Percentiles rank a stretch among this genome's conserved stretches.
phyloP scores from a whole-genome alignment of 352 stramenopile genomes.

The Pythium folliculosum region DNA sequence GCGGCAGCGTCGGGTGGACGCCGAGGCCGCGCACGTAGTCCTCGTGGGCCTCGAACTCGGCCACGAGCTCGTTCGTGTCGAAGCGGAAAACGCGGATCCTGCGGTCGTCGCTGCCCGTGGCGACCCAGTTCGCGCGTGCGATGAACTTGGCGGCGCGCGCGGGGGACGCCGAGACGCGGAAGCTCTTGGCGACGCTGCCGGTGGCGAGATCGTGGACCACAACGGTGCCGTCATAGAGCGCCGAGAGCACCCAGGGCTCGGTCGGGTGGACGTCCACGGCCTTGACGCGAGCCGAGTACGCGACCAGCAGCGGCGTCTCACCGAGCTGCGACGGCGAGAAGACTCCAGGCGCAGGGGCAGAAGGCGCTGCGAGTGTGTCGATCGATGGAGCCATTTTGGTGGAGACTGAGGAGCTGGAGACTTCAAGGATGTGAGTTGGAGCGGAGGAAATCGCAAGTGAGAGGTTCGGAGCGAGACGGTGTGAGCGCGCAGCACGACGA shows the following conservation, averaged over 20 bases:
- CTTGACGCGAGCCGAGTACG: constrained; percentile 89
- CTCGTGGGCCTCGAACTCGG: constrained; percentile 91
- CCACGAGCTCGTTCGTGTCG: constrained; percentile 91
- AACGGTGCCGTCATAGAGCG: constrained; percentile 93
- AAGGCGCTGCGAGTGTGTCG: not conserved
- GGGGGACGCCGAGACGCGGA: constrained; percentile 87
- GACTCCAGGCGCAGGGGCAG: too few species aligned
- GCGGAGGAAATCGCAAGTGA: not conserved
- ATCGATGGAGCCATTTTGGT: not conserved
- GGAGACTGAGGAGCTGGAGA: not conserved
- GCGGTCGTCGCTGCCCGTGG: constrained; percentile 88
- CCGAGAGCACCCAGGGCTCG: constrained; percentile 90
- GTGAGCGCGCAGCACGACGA: too few species aligned
- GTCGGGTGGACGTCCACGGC: constrained; percentile 91
- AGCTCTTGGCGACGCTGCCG: constrained; percentile 75
- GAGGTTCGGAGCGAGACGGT: too few species aligned
- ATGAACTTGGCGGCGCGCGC: constrained; percentile 79
- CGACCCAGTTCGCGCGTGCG: constrained; percentile 88
- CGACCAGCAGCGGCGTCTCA: constrained; percentile 3
- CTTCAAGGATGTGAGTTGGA: not conserved
- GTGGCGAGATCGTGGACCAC: constrained; percentile 92
- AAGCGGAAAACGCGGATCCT: constrained; percentile 92
- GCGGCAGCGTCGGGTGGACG: constrained; percentile 90
- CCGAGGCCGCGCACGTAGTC: constrained; percentile 93
- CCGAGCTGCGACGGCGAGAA: not conserved